These are phyloP conservation scores for Hansfordia pulvinata DNA, from an alignment of 2,329 filamentous ascomycete species.

Conservation along the genomic window DNA sequence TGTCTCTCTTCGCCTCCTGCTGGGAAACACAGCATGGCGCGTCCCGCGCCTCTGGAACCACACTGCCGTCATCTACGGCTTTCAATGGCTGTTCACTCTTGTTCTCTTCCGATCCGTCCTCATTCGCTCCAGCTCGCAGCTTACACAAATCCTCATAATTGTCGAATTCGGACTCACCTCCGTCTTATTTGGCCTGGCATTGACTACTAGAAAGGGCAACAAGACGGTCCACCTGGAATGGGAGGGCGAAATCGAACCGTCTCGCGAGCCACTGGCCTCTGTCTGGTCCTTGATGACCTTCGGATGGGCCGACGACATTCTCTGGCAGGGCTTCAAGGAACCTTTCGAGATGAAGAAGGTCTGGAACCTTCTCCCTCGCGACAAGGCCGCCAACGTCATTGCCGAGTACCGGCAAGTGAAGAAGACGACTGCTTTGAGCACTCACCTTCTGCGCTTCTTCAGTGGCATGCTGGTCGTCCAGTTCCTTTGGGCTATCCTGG, in stretches of 20 bases:
- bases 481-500: conserved; percentile 64
- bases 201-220: conserved; percentile 83
- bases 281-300: conserved; percentile 81
- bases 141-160: conserved; percentile 52
- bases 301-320: conserved; percentile 77
- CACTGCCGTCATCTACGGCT: conserved; percentile 69
- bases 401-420: conserved; percentile 74
- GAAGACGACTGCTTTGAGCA: conserved; percentile 65
- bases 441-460: conserved; percentile 78
- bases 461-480: conserved; percentile 62
- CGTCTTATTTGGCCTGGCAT: conserved; percentile 59
- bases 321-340: conserved; percentile 79
- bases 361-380: conserved; percentile 80
- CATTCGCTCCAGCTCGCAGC: conserved; percentile 56
- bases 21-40: conserved; percentile 49
- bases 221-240: conserved; percentile 78
- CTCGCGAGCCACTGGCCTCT: conserved; percentile 76
- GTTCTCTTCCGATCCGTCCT: conserved; percentile 75
- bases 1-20: conserved; percentile 56
- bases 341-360: conserved; percentile 73
- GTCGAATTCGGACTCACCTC: conserved; percentile 63
- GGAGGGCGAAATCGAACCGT: conserved; percentile 78
- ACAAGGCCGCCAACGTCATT: conserved; percentile 74
- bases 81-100: conserved; percentile 67
- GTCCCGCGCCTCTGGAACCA: conserved; percentile 81